A percentile compares a stretch with the other conserved stretches of the same genome.
Conservation (phyloP, 139 green algal genomes). For the Mesostigma viride region DNA sequence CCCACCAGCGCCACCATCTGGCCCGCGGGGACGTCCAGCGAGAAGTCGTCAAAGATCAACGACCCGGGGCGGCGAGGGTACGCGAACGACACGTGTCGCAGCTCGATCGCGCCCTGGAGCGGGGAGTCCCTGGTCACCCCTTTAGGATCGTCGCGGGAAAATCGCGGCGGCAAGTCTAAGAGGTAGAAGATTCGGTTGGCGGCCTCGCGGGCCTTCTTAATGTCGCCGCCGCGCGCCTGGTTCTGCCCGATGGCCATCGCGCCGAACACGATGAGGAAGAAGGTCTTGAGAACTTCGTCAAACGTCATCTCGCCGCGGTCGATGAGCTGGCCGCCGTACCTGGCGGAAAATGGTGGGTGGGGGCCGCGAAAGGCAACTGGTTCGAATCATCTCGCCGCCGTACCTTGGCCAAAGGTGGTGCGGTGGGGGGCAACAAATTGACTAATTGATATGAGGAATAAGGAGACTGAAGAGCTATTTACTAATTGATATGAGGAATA, state of each 20-base stretch:
- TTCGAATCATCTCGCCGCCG: no score
- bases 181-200: neutral
- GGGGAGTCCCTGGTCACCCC: neutral
- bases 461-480: no score
- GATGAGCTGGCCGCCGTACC: no score
- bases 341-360: no score
- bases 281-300: neutral
- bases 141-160: neutral
- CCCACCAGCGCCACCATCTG: conserved; percentile 79
- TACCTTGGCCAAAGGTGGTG: no score
- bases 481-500: no score
- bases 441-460: no score
- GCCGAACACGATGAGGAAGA: neutral
- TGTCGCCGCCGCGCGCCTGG: neutral
- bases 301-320: neutral
- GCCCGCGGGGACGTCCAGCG: conserved; percentile 14
- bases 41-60: conserved; percentile 10
- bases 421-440: no score
- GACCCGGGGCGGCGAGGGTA: conserved; percentile 25
- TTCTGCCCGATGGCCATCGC: neutral
- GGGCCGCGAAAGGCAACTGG: no score
- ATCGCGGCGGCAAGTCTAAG: neutral
- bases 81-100: conserved; percentile 25
- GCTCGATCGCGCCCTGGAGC: conserved; percentile 3
- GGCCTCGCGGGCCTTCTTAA: neutral